Conservation (phyloP, 352 stramenopile genomes). For the Pythium myriotylum region DNA sequence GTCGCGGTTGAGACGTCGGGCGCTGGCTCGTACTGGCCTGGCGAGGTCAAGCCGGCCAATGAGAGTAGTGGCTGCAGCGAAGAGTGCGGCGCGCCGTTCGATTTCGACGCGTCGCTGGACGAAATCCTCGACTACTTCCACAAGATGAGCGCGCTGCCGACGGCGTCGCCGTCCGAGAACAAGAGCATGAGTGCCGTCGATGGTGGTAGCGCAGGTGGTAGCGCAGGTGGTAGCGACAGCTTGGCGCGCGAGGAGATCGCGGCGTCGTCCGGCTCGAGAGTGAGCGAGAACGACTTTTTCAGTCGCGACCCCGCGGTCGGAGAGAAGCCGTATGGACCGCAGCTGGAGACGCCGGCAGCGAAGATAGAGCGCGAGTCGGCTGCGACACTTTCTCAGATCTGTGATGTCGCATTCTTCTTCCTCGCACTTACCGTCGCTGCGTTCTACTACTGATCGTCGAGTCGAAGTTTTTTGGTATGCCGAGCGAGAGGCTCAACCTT, state of each 20-base stretch:
- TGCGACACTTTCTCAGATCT: slow-evolving; percentile 4
- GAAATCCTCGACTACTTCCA: slow-evolving; percentile 11
- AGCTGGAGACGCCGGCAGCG: neutral
- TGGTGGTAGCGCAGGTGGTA: neutral
- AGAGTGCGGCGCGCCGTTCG: neutral
- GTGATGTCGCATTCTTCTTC: slow-evolving; percentile 1
- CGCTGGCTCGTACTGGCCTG: neutral
- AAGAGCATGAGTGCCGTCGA: neutral
- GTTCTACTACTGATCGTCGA: slow-evolving; percentile 2
- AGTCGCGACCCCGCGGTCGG: slow-evolving; percentile 1
- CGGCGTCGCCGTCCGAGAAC: neutral
- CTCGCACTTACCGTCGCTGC: neutral
- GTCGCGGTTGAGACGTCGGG: neutral
- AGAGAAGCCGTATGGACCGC: neutral
- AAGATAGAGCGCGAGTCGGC: neutral
- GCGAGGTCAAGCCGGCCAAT: neutral
- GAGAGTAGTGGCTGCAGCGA: neutral
- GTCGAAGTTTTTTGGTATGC: too few relatives aligned
- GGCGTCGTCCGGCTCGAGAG: neutral
- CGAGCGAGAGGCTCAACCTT: too few relatives aligned
- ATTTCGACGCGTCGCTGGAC: slow-evolving; percentile 3
- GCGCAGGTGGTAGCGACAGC: neutral
- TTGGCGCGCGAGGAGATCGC: neutral
- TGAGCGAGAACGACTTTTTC: slow-evolving; percentile 2
- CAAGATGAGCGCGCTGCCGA: neutral